A percentile compares a stretch with the other conserved stretches of the same genome.
These are phyloP conservation scores for Curvularia verruculosa DNA, from an alignment of 2,329 filamentous ascomycete genomes.

Conservation along the genomic window DNA sequence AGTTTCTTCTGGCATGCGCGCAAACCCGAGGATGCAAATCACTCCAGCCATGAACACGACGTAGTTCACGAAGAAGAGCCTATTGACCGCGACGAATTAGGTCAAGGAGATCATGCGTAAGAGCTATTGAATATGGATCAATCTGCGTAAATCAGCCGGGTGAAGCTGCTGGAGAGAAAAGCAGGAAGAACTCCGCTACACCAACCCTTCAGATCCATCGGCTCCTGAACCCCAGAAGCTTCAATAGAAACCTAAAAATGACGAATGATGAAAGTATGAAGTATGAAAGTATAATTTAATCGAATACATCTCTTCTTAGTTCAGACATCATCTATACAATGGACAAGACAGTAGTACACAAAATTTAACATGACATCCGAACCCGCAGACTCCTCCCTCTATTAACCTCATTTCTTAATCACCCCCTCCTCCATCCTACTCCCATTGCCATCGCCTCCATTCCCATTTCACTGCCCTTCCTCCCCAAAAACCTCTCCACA, in stretches of 20 bases:
- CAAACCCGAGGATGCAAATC: constrained; percentile 21
- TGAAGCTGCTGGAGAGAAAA: neutral
- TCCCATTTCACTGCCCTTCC: no score
- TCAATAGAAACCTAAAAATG: neutral
- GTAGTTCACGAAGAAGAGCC: constrained; percentile 29
- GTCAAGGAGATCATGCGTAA: neutral
- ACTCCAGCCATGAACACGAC: constrained; percentile 6
- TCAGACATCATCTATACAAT: neutral
- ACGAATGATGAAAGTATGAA: neutral
- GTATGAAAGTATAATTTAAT: neutral
- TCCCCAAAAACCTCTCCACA: neutral
- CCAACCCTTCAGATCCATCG: neutral
- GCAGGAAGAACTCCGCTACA: neutral
- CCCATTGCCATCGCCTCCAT: no score
- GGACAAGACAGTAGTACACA: neutral
- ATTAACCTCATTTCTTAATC: neutral
- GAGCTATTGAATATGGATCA: neutral
- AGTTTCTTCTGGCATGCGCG: constrained; percentile 38
- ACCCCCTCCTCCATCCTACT: neutral
- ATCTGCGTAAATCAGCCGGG: neutral
- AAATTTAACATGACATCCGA: neutral
- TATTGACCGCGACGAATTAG: constrained; percentile 33
- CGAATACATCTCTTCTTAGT: neutral
- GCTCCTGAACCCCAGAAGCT: neutral
- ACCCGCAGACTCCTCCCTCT: neutral